Conservation (phyloP, 352 stramenopile genomes). For the Phytophthora palmivora region DNA sequence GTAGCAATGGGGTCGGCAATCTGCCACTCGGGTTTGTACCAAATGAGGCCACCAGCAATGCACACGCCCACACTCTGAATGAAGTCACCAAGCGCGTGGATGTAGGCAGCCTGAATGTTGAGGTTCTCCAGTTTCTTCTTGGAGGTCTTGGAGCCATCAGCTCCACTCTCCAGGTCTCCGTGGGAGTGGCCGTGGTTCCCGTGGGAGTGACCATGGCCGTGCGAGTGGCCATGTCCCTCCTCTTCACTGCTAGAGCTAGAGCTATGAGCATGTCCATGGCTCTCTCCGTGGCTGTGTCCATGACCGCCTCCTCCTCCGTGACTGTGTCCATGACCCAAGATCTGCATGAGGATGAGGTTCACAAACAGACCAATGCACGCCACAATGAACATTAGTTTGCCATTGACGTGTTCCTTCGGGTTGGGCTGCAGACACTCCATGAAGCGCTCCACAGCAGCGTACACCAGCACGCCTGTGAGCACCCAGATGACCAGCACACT, state of each 20-base stretch:
- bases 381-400: constrained; percentile 97
- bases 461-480: constrained; percentile 94
- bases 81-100: constrained; percentile 98
- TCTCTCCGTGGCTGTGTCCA: constrained; percentile 45
- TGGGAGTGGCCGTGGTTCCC: constrained; percentile 36
- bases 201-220: constrained; percentile 45
- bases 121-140: constrained; percentile 89
- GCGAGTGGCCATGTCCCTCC: constrained; percentile 28
- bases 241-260: constrained; percentile 8
- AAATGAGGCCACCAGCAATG: constrained; percentile 96
- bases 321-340: constrained; percentile 87
- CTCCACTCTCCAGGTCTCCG: constrained; percentile 39
- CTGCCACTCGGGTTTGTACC: constrained; percentile 96
- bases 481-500: constrained; percentile 94
- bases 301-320: constrained; percentile 58
- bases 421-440: constrained; percentile 79
- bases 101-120: constrained; percentile 96
- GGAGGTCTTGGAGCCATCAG: constrained; percentile 19
- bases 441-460: constrained; percentile 93
- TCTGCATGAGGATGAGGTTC: constrained; percentile 96
- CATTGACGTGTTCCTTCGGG: constrained; percentile 91
- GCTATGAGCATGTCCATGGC: constrained; percentile 37
- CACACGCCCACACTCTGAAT: constrained; percentile 97
- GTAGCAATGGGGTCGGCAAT: constrained; percentile 97
- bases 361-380: constrained; percentile 95